These are phyloP conservation scores for Globisporangium nodosum DNA, from an alignment of 352 stramenopile genomes.

Conservation along the genomic window DNA sequence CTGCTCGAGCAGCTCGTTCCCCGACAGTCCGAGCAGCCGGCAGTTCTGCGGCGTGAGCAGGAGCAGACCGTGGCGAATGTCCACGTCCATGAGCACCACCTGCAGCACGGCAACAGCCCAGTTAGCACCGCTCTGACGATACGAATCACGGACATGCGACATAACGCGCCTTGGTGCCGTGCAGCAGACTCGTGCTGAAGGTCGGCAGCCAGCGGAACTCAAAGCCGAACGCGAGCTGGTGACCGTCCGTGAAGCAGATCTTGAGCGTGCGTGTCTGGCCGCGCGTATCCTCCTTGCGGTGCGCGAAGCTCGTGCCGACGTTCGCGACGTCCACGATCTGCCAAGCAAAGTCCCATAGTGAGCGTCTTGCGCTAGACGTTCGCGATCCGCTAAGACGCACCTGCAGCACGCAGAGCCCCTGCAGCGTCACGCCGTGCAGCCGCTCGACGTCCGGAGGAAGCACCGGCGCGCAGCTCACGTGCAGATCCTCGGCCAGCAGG, in stretches of 20 bases:
- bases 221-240: slow-evolving; percentile 72
- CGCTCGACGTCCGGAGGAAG: slow-evolving; percentile 40
- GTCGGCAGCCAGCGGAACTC: slow-evolving; percentile 53
- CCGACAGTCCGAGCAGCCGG: slow-evolving; percentile 40
- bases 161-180: slow-evolving; percentile 50
- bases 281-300: slow-evolving; percentile 58
- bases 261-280: slow-evolving; percentile 72
- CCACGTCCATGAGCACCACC: slow-evolving; percentile 59
- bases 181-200: slow-evolving; percentile 45
- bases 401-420: slow-evolving; percentile 74
- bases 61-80: slow-evolving; percentile 65
- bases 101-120: slow-evolving; percentile 2
- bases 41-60: slow-evolving; percentile 64
- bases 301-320: slow-evolving; percentile 68
- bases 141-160: neutral
- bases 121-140: neutral
- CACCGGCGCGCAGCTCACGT: slow-evolving; percentile 56
- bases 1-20: slow-evolving; percentile 19
- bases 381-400: slow-evolving; percentile 14
- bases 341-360: neutral
- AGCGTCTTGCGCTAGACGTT: neutral
- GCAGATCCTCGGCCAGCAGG: slow-evolving; percentile 60
- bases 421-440: slow-evolving; percentile 45
- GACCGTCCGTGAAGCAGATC: slow-evolving; percentile 72
- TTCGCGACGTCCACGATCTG: slow-evolving; percentile 80